Base-by-base conservation (phyloP, 208 protist species). In the Histomonas meleagridis region DNA sequence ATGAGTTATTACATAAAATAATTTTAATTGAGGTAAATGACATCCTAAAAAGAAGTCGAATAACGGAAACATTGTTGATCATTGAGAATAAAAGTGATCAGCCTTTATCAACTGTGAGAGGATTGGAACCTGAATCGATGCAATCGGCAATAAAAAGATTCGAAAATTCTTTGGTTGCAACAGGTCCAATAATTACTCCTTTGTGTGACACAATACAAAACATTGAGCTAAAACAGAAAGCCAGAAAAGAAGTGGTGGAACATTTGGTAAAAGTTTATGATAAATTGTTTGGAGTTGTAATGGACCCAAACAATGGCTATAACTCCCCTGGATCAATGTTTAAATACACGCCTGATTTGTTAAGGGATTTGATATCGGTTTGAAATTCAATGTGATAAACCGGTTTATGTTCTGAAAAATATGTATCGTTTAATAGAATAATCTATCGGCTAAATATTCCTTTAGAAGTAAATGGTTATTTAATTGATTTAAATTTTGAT, bases 231-330 rank as follows among this genome's bases (percentile, higher is more conserved):
- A 86, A 43, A 35, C 43, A 86, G 16, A 51, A 23, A n/a, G 76
- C 76, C 51, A 32, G 28, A 46, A 48, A 86, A 53, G 76, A 86
- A 55, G 76, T 86, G 2, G 16, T 46, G 3, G 46, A 86, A n/a
- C 40, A 86, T 38, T 28, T 86, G 9, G 76, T 86, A 38, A 57
- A 5, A 21, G 76, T 46, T 9, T 86, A 86, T 28, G 28, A 86
- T 55, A 35, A 51, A 7, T 16, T 86, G 46, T 86, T 43, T 38
- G 38, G 55, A 16, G 28, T 12, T 4, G 76, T 49, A n/a, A 86
- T 86, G 76, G 35, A 86, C 38, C 40, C 76, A 55, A 51, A 57
- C 16, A 86, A 86, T 55, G 76, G 76, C 3, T 86, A 86, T 55
- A 18, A n/a, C 0, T 51, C 18, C 7, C 46, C 46, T 55, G 76